A percentile compares a stretch with the other conserved stretches of the same genome.
phyloP scores from a whole-genome alignment of 2,329 filamentous ascomycete species.

The Bimuria novae-zelandiae region DNA sequence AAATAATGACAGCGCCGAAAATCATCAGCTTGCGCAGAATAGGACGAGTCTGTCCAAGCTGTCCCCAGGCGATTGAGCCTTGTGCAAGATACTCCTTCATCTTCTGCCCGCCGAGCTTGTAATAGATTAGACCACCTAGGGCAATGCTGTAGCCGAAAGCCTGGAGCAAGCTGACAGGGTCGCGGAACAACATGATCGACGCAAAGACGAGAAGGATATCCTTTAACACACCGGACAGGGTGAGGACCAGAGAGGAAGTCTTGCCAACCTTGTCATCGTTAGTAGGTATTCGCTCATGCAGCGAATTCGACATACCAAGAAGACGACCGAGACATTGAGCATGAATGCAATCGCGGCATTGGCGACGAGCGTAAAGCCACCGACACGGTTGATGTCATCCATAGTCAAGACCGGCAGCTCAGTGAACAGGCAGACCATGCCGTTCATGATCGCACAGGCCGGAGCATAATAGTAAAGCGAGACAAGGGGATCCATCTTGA shows the following conservation, averaged over 20 bases:
- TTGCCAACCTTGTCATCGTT: slow-evolving; percentile 71
- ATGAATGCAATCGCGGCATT: slow-evolving; percentile 81
- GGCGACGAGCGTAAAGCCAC: slow-evolving; percentile 70
- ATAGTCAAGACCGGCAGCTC: slow-evolving; percentile 73
- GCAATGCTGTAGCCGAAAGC: slow-evolving; percentile 85
- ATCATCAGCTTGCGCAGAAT: slow-evolving; percentile 77
- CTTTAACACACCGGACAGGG: slow-evolving; percentile 85
- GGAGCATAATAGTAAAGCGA: slow-evolving; percentile 91
- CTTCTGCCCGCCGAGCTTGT: slow-evolving; percentile 83
- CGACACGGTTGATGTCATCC: slow-evolving; percentile 73
- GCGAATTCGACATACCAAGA: slow-evolving; percentile 66
- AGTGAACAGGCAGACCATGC: slow-evolving; percentile 71
- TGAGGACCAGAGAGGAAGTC: slow-evolving; percentile 83
- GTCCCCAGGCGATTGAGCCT: slow-evolving; percentile 78
- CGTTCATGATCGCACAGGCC: slow-evolving; percentile 82
- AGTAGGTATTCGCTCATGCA: slow-evolving; percentile 1
- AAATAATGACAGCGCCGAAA: slow-evolving; percentile 65
- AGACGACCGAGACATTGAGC: slow-evolving; percentile 83
- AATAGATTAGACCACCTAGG: slow-evolving; percentile 78
- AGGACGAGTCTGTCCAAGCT: slow-evolving; percentile 79
- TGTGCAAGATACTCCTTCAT: slow-evolving; percentile 78
- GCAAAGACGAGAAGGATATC: slow-evolving; percentile 81
- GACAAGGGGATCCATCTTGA: slow-evolving; percentile 90
- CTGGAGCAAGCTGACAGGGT: slow-evolving; percentile 74
- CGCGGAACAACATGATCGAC: slow-evolving; percentile 81